Conservation (phyloP, 1,284 basidiomycete genomes). For the Heterobasidion irregulare region DNA sequence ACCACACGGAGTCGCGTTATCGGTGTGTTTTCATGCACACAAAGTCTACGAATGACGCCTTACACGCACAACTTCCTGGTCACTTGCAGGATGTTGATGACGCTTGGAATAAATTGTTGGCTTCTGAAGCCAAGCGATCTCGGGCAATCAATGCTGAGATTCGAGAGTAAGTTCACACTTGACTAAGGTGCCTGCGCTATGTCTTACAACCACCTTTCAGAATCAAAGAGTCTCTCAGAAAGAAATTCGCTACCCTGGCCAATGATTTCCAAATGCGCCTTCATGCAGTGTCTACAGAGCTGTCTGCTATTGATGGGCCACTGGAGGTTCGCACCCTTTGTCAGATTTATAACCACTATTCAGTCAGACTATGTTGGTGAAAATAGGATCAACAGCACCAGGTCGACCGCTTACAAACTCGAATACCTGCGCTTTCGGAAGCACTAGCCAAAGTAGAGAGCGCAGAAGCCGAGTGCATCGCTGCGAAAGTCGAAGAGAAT, state of each 20-base stretch:
- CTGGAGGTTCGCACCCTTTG: constrained; percentile 48
- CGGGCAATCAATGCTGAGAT: constrained; percentile 88
- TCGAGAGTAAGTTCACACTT: constrained; percentile 56
- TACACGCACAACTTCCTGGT: too few relatives aligned
- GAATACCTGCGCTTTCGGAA: constrained; percentile 54
- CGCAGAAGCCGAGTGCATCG: constrained; percentile 71
- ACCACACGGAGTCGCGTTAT: constrained; percentile 57
- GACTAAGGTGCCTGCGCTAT: neutral
- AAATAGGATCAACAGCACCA: constrained; percentile 45
- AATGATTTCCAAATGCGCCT: constrained; percentile 78
- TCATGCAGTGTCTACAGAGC: constrained; percentile 64
- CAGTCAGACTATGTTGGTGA: neutral
- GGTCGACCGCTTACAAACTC: constrained; percentile 50
- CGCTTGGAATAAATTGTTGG: constrained; percentile 70
- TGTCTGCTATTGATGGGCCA: constrained; percentile 72
- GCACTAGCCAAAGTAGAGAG: constrained; percentile 44
- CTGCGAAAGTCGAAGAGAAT: constrained; percentile 96
- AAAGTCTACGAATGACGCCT: constrained; percentile 4
- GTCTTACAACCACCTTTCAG: constrained; percentile 32
- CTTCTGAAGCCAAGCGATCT: constrained; percentile 72
- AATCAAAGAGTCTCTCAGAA: constrained; percentile 84
- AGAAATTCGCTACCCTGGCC: constrained; percentile 77
- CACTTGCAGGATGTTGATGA: constrained; percentile 62
- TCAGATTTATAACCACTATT: neutral
- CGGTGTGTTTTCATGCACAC: constrained; percentile 30